phyloP scores from a whole-genome alignment of 139 green algal genomes.

The Volvox reticuliferus region DNA sequence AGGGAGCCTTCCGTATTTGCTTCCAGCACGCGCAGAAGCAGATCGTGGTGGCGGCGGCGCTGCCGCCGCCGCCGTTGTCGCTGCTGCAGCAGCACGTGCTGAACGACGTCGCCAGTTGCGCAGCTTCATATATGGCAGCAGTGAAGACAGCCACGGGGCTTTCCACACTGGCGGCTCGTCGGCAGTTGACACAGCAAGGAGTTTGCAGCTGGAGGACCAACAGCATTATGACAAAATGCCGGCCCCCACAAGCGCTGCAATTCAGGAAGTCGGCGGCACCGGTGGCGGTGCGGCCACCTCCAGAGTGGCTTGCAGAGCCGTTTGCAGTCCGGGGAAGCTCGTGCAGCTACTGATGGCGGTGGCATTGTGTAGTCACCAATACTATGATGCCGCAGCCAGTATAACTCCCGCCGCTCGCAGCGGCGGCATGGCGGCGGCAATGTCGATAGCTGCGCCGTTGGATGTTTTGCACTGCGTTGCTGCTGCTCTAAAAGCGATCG shows the following conservation, averaged over 20 bases:
- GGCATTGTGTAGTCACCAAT: not conserved
- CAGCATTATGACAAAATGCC: no score
- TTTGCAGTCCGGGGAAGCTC: not conserved
- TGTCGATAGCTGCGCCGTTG: not conserved
- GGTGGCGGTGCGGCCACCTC: not conserved
- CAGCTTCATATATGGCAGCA: not conserved
- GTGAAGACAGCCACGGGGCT: not conserved
- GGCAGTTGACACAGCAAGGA: not conserved
- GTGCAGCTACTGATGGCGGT: constrained; percentile 16
- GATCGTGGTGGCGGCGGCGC: not conserved
- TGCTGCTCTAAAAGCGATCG: not conserved
- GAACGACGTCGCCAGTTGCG: not conserved
- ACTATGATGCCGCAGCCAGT: not conserved
- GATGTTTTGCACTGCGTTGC: not conserved
- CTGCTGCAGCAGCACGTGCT: not conserved
- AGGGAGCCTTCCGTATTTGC: constrained; percentile 13
- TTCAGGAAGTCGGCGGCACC: not conserved
- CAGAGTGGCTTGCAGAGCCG: not conserved
- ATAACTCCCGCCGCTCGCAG: not conserved
- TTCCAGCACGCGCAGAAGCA: not conserved
- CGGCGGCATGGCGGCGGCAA: not conserved
- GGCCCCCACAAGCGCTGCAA: not conserved
- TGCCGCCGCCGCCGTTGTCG: not conserved
- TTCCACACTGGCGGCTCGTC: not conserved
- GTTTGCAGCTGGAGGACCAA: no score